A percentile compares a stretch with the other conserved stretches of the same genome.
Conservation (phyloP, 192 early-diverging fungal genomes). For the Anaeromyces robustus region DNA sequence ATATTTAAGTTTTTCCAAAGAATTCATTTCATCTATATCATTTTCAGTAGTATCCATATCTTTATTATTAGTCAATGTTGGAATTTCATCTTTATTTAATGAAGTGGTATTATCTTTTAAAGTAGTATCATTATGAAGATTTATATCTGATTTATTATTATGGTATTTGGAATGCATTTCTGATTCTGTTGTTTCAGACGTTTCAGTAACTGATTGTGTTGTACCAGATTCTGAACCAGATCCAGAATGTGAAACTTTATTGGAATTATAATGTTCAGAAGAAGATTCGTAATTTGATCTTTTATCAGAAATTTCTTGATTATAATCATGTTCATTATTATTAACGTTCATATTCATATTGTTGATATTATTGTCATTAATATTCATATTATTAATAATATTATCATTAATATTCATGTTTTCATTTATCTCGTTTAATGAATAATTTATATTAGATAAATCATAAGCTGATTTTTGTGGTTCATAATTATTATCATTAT, state of each 20-base stretch:
- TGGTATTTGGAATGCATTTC: background rate
- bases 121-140: background rate
- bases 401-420: background rate
- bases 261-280: background rate
- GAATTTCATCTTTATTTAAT: background rate
- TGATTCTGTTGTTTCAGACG: background rate
- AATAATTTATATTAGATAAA: background rate
- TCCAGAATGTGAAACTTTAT: background rate
- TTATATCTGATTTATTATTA: background rate
- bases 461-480: background rate
- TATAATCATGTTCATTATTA: too few relatives aligned
- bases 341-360: too few relatives aligned
- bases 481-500: background rate
- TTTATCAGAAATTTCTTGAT: background rate
- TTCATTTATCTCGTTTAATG: background rate
- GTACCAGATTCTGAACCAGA: background rate
- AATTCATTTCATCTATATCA: background rate
- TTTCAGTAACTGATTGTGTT: background rate
- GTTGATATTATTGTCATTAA: too few relatives aligned
- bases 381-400: too few relatives aligned
- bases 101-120: background rate
- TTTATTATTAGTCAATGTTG: background rate
- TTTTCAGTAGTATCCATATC: background rate
- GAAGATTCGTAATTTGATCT: background rate
- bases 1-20: background rate